These are phyloP conservation scores for Diplodia seriata DNA, from an alignment of 2,329 filamentous ascomycete genomes.

Conservation along the genomic window DNA sequence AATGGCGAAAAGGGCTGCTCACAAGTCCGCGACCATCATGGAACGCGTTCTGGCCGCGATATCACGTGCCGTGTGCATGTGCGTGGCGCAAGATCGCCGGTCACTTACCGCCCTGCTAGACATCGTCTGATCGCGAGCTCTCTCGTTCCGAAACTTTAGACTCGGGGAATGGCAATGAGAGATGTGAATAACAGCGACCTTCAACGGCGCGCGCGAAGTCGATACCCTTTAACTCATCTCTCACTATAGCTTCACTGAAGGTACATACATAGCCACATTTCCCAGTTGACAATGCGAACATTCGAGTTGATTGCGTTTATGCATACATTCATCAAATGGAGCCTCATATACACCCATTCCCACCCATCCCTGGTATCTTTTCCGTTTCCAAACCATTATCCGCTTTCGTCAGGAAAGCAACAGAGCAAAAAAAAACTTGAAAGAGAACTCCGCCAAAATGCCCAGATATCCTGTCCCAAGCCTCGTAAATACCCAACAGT, in stretches of 20 bases:
- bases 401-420: not conserved
- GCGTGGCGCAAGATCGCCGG: no score
- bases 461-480: not conserved
- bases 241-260: not conserved
- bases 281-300: not conserved
- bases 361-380: not conserved
- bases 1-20: no score
- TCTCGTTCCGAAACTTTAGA: no score
- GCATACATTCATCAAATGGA: not conserved
- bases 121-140: no score
- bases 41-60: no score
- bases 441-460: not conserved
- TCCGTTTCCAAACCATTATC: not conserved
- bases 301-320: not conserved
- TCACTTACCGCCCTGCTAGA: no score
- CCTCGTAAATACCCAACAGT: not conserved
- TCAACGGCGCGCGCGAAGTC: no score
- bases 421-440: not conserved
- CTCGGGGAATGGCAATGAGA: no score
- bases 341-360: not conserved
- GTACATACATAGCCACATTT: not conserved
- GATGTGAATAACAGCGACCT: no score
- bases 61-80: no score
- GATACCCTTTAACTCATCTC: no score
- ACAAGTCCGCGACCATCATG: no score